Conservation (phyloP, 305 asterid genomes). For the Fraxinus baroniana region DNA sequence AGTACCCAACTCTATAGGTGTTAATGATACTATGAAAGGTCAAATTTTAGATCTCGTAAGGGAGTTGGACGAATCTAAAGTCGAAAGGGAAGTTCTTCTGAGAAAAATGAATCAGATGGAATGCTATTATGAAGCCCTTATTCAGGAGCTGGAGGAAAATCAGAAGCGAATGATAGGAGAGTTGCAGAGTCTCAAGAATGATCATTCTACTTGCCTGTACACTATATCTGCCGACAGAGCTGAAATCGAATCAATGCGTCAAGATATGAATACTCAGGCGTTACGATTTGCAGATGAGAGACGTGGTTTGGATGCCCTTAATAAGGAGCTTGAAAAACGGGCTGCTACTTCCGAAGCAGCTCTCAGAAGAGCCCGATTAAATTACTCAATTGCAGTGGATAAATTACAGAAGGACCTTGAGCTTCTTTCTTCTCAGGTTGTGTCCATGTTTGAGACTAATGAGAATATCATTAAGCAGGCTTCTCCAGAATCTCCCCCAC, state of each 20-base stretch:
- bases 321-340: constrained; percentile 78
- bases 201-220: constrained; percentile 79
- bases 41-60: constrained; percentile 80
- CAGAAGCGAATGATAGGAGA: constrained; percentile 83
- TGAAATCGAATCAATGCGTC: constrained; percentile 66
- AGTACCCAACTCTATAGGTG: constrained; percentile 45
- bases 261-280: constrained; percentile 61
- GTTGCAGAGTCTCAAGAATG: constrained; percentile 72
- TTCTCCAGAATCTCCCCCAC: constrained; percentile 49
- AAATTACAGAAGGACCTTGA: constrained; percentile 92
- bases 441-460: constrained; percentile 87
- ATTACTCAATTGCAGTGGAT: constrained; percentile 94
- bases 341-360: constrained; percentile 82
- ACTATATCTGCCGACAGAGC: constrained; percentile 60
- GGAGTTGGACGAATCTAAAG: constrained; percentile 84
- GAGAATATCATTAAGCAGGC: constrained; percentile 88
- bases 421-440: constrained; percentile 92
- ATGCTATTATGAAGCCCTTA: constrained; percentile 85
- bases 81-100: constrained; percentile 71
- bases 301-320: constrained; percentile 53
- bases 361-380: constrained; percentile 81
- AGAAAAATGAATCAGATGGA: constrained; percentile 96
- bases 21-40: constrained; percentile 67
- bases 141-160: constrained; percentile 91
- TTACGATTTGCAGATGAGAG: constrained; percentile 64